Base-by-base conservation (phyloP, 2,329 filamentous ascomycete species). In the Alternaria postmessia region DNA sequence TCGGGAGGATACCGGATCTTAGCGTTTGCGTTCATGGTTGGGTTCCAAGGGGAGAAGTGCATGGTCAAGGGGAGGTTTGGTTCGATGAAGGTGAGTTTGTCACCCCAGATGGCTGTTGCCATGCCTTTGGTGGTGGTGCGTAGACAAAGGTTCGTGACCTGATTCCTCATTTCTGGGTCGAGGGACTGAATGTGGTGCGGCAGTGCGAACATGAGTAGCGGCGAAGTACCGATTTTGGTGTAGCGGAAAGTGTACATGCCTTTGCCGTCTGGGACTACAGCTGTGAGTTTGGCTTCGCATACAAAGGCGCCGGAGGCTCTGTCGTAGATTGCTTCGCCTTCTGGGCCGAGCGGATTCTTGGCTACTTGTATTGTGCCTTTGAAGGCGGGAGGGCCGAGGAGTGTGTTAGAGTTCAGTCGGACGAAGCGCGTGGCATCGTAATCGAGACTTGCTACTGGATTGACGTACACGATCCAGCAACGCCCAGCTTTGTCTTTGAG, bases 171-270 rank as follows among this genome's bases (percentile, higher is more conserved):
- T 1, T 78, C 78, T 1, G 77, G 68, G 65, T 92, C 87, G 62
- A 98, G 94, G 0, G 91, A 93, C 32, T 88, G 82, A 3, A 92
- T 75, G 67, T 98, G 95, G 76, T 98, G 95, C 22, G 94, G 93
- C 48, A 99, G 81, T 16, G 91, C 92, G 75, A 91, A 97, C 89
- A 96, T 95, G 64, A 95, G 83, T 22, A 97, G 82, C 3, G 83
- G 85, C 16, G 86, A 81, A 36, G 88, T 82, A 6, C 94, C 94
- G 1, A 82, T 85, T 71, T 92, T 94, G n/a, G 82, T 79, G 81
- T 91, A 98, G 0, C 81, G 80, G 58, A 98, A 86, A 0, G 81
- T 87, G 75, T 98, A 99, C 2, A 83, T 87, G 2, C 86, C 88
- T 43, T 80, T 79, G 1, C 79, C 78, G 2, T 86, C 88, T 26